Percentiles rank a stretch among this genome's conserved stretches.
Conservation (phyloP, 2,329 filamentous ascomycete species). For the Bipolaris zeicola region DNA sequence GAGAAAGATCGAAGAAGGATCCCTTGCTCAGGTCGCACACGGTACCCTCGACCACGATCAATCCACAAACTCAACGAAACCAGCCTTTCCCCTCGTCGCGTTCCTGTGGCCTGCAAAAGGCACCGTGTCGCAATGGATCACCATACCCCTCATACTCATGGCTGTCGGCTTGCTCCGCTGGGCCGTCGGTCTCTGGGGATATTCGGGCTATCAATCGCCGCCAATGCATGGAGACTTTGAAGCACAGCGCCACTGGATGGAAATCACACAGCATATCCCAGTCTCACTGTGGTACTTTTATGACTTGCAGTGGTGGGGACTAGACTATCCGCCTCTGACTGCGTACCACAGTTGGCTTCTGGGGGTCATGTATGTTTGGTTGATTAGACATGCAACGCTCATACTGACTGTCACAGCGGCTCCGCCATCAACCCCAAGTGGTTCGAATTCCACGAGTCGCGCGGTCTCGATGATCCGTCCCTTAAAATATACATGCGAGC, state of each 20-base stretch:
- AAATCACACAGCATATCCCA: conserved; percentile 86
- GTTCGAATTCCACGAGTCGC: conserved; percentile 85
- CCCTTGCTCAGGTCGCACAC: conserved; percentile 48
- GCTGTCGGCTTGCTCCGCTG: conserved; percentile 89
- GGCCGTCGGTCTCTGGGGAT: conserved; percentile 91
- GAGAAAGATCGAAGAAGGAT: conserved; percentile 50
- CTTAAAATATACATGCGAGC: conserved; percentile 97
- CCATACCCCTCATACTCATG: conserved; percentile 87
- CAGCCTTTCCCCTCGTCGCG: conserved; percentile 88
- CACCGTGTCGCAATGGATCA: conserved; percentile 87
- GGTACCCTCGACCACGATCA: conserved; percentile 53
- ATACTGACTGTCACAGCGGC: conserved; percentile 57
- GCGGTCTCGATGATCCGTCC: conserved; percentile 75
- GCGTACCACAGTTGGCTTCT: conserved; percentile 98
- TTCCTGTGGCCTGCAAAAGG: conserved; percentile 91
- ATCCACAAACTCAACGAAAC: conserved; percentile 57
- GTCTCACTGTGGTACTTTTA: conserved; percentile 98
- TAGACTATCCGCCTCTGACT: conserved; percentile 96
- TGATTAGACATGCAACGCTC: neutral
- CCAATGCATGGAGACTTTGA: conserved; percentile 98
- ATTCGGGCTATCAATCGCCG: conserved; percentile 83
- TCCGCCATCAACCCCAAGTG: conserved; percentile 77
- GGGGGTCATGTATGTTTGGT: conserved; percentile 69
- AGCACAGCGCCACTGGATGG: conserved; percentile 99
- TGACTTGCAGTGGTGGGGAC: conserved; percentile 94